Evolutionary conservation across 2,329 filamentous ascomycete species (phyloP), one percentile per base, ranked within the genome.

Genomic region (Paraphaeosphaeria minitans): DNA sequence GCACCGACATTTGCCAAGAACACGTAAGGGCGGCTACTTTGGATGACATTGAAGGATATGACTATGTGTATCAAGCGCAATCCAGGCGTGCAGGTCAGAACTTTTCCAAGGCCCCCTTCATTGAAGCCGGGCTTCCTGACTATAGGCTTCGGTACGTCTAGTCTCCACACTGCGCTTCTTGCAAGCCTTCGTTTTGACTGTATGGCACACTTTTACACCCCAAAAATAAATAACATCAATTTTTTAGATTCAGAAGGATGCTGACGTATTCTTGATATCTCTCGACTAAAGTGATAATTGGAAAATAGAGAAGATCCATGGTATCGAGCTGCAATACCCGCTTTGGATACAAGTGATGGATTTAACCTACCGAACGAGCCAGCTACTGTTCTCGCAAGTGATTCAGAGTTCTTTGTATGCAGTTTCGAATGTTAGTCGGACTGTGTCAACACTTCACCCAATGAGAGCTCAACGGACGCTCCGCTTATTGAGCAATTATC

Each of bases 301-400:
- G 47, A 53, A 12, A 41, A 5, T 24, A 24, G 46, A 12, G 55
- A 60, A 21, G 60, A 62, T 33, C 57, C 57, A 7, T 62, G 60
- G 60, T 60, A 56, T 41, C 35, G 21, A 4, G 60, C 60, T 8
- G 54, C 27, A 13, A 13, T 19, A 21, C 21, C 41, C 14, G 12
- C 31, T 14, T 55, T 27, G 7, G 21, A 21, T 4, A 27, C 6
- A 21, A 19, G 1, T 3, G 19, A 4, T 22, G 10, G 10, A 6
- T 7, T 21, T 13, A 13, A 43, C 19, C 19, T n/a, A 14, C n/a
- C 42, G 7, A 42, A 47, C 33, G 22, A 43, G 41, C 41, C 41
- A 22, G 41, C 41, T 12, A 22, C 41, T 22, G 41, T 43, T 5
- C 41, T 43, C 19, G n/a, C 19, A 2, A 22, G 41, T 43, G 41